phyloP scores from a whole-genome alignment of 2,329 filamentous ascomycete species.

The Stagonosporopsis rhizophila region DNA sequence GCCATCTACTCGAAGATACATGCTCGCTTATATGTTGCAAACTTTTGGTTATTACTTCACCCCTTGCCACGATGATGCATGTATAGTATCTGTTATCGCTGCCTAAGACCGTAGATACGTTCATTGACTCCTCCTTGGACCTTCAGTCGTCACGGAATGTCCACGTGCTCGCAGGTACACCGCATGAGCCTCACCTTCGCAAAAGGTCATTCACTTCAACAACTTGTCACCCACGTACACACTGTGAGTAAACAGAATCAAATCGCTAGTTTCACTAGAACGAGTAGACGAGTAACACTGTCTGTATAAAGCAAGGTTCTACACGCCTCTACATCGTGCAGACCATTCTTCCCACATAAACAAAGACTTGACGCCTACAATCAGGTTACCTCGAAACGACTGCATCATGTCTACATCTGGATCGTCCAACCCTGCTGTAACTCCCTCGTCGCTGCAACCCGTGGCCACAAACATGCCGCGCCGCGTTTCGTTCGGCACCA shows the following conservation, averaged over 20 bases:
- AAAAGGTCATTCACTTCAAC: not conserved
- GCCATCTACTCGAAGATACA: not conserved
- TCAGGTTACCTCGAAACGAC: not conserved
- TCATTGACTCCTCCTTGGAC: not conserved
- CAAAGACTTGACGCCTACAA: not conserved
- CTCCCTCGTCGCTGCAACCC: not conserved
- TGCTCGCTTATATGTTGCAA: no score
- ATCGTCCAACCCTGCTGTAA: not conserved
- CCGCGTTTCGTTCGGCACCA: not conserved
- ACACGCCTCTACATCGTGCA: not conserved
- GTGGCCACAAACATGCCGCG: not conserved
- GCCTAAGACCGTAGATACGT: not conserved
- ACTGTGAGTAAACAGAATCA: not conserved
- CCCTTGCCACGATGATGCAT: not conserved
- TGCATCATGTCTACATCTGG: not conserved
- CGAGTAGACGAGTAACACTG: not conserved
- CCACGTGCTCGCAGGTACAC: constrained; percentile 1
- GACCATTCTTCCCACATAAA: not conserved
- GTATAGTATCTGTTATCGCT: not conserved
- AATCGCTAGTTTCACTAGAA: not conserved
- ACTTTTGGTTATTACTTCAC: not conserved
- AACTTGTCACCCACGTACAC: not conserved
- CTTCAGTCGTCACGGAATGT: not conserved
- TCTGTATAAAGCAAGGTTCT: not conserved
- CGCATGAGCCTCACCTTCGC: not conserved